Conservation (phyloP, 495 filamentous ascomycete species). For the Lasiosphaeria hispida region DNA sequence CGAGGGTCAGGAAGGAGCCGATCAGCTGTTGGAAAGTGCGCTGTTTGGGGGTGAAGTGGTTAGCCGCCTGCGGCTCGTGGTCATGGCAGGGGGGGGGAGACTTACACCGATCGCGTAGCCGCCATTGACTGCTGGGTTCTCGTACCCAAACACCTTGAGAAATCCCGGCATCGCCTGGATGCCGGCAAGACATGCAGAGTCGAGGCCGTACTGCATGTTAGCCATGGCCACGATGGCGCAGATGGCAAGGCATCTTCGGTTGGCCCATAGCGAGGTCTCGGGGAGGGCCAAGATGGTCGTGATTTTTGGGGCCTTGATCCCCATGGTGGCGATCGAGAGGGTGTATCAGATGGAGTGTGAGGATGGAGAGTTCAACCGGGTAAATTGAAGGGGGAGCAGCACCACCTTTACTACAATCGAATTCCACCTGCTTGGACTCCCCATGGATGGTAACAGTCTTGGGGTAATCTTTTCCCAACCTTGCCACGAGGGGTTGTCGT, state of each 20-base stretch:
- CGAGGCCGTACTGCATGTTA: slow-evolving; percentile 54
- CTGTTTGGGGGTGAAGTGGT: too few species aligned
- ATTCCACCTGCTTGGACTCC: too few species aligned
- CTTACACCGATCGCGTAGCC: slow-evolving; percentile 13
- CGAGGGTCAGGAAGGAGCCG: slow-evolving; percentile 32
- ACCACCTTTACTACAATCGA: too few species aligned
- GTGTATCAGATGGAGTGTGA: too few species aligned
- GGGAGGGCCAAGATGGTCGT: slow-evolving; percentile 12
- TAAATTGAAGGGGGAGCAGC: too few species aligned
- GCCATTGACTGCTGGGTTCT: slow-evolving; percentile 1
- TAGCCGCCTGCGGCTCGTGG: too few species aligned
- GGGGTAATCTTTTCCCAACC: too few species aligned
- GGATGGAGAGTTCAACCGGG: too few species aligned
- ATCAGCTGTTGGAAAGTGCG: slow-evolving; percentile 51
- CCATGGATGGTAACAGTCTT: too few species aligned
- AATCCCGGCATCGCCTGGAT: slow-evolving; percentile 61
- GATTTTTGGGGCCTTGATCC: too few species aligned
- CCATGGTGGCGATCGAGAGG: not conserved
- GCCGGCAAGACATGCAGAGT: slow-evolving; percentile 55
- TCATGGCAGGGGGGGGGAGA: not conserved
- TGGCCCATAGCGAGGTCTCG: slow-evolving; percentile 37
- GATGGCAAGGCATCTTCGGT: slow-evolving; percentile 37
- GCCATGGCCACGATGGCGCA: slow-evolving; percentile 37
- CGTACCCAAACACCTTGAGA: slow-evolving; percentile 39
- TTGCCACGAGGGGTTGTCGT: too few species aligned